Percentiles rank a stretch among this genome's conserved stretches.
Conservation (phyloP, 768 basidiomycete genomes). For the Pholiota microspora region DNA sequence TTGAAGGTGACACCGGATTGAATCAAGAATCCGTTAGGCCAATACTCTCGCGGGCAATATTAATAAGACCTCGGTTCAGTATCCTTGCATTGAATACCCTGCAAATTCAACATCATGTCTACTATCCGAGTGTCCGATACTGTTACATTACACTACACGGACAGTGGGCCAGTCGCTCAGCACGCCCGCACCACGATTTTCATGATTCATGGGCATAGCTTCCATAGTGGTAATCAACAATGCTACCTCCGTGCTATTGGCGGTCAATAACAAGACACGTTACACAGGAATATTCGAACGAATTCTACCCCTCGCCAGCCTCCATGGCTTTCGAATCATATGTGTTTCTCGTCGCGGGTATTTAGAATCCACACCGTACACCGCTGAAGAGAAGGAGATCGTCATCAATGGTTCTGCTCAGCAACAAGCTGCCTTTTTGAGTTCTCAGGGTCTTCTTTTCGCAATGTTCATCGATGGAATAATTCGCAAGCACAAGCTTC, state of each 20-base stretch:
- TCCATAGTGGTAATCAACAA: slow-evolving; percentile 8
- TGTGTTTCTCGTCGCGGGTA: slow-evolving; percentile 36
- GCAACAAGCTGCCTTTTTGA: slow-evolving; percentile 23
- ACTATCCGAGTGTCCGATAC: neutral
- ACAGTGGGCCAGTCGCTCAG: slow-evolving; percentile 4
- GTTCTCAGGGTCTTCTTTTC: slow-evolving; percentile 29
- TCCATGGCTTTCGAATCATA: slow-evolving; percentile 30
- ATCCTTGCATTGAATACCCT: too few relatives aligned
- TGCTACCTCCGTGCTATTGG: neutral
- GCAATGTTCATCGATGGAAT: slow-evolving; percentile 32
- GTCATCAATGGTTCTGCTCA: slow-evolving; percentile 18
- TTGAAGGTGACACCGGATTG: too few relatives aligned
- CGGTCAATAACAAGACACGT: too few relatives aligned
- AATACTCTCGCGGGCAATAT: too few relatives aligned
- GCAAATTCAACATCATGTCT: slow-evolving; percentile 4
- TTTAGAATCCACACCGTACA: slow-evolving; percentile 32
- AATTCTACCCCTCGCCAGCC: slow-evolving; percentile 21
- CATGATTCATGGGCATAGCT: slow-evolving; percentile 8
- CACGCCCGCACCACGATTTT: slow-evolving; percentile 3
- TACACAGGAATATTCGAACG: slow-evolving; percentile 5
- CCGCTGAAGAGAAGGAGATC: slow-evolving; percentile 23
- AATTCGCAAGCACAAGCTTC: slow-evolving; percentile 25
- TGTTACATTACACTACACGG: slow-evolving; percentile 6
- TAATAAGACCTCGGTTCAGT: too few relatives aligned
- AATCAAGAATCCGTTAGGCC: too few relatives aligned